Evolutionary conservation across 257 asterid species (phyloP).

Genomic region (Craterostigma plantagineum): DNA sequence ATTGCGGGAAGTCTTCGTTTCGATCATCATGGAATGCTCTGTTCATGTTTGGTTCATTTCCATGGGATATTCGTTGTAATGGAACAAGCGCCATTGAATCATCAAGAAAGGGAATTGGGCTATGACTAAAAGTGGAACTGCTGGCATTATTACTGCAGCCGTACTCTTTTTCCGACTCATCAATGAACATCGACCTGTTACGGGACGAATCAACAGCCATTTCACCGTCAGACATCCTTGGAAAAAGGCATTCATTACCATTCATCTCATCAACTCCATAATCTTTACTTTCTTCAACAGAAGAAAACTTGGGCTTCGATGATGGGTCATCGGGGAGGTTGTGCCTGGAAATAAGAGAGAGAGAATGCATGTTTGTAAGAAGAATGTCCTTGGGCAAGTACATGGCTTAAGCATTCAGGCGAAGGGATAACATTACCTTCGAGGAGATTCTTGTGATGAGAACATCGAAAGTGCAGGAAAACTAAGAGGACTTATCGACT

Average conservation of each 20-base stretch:
- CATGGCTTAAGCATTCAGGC: too few species aligned
- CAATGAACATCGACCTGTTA: too few species aligned
- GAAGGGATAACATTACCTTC: too few species aligned
- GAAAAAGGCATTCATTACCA: too few species aligned
- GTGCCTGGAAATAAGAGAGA: constrained; percentile 35
- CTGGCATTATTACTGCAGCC: too few species aligned
- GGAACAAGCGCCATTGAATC: constrained; percentile 14
- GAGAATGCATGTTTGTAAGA: background rate
- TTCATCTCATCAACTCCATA: too few species aligned
- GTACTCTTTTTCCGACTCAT: too few species aligned
- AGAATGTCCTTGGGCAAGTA: too few species aligned
- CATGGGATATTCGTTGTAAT: constrained; percentile 18
- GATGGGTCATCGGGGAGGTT: constrained; percentile 72
- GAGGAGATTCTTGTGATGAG: too few species aligned
- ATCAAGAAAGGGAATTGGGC: background rate
- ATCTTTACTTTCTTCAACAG: constrained; percentile 22
- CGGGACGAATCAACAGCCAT: constrained; percentile 1
- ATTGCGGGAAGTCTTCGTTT: constrained; percentile 24
- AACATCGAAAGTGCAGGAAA: too few species aligned
- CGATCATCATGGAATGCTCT: constrained; percentile 16
- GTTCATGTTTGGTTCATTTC: constrained; percentile 6
- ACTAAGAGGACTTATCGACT: too few species aligned
- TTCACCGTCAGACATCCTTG: constrained; percentile 9
- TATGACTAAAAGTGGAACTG: too few species aligned
- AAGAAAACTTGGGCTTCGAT: constrained; percentile 73